phyloP scores from a whole-genome alignment of 106 monocot genomes.

The Allium sativum region DNA sequence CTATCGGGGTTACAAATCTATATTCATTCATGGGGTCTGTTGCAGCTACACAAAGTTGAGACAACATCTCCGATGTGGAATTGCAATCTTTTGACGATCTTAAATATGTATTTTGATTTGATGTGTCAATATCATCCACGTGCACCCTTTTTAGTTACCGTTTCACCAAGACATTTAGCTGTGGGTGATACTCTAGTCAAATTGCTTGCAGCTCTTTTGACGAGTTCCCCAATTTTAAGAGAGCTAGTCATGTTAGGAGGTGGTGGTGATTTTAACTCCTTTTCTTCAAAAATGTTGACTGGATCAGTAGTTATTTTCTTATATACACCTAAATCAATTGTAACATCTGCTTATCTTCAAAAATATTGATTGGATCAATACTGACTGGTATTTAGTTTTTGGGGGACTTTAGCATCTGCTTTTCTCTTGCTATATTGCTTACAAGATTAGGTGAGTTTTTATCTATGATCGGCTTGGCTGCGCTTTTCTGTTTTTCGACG shows the following conservation, averaged over 20 bases:
- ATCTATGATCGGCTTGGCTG: conserved; percentile 26
- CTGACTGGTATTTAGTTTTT: too few relatives aligned
- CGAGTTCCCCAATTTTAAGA: conserved; percentile 56
- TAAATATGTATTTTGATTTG: conserved; percentile 5
- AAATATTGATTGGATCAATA: too few relatives aligned
- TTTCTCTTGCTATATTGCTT: conserved; percentile 16
- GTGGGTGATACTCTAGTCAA: conserved; percentile 31
- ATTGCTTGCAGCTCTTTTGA: conserved; percentile 52
- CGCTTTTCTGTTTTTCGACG: conserved; percentile 26
- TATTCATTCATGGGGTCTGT: conserved; percentile 19
- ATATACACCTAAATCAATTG: conserved; percentile 4
- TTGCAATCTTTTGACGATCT: conserved; percentile 10
- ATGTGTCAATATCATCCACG: conserved; percentile 24
- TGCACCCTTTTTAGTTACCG: conserved; percentile 10
- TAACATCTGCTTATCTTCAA: too few relatives aligned
- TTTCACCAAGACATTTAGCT: conserved; percentile 24
- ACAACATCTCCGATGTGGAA: conserved; percentile 30
- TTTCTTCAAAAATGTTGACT: conserved; percentile 10
- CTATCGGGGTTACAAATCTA: conserved; percentile 6
- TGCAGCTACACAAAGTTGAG: conserved; percentile 42
- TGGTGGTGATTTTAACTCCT: conserved; percentile 18
- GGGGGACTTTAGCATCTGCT: conserved; percentile 9
- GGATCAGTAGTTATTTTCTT: conserved; percentile 32
- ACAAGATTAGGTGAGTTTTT: conserved; percentile 4
- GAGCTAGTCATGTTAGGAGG: conserved; percentile 24